phyloP scores from a whole-genome alignment of 495 filamentous ascomycete species.

The Penicillium riverlandense region DNA sequence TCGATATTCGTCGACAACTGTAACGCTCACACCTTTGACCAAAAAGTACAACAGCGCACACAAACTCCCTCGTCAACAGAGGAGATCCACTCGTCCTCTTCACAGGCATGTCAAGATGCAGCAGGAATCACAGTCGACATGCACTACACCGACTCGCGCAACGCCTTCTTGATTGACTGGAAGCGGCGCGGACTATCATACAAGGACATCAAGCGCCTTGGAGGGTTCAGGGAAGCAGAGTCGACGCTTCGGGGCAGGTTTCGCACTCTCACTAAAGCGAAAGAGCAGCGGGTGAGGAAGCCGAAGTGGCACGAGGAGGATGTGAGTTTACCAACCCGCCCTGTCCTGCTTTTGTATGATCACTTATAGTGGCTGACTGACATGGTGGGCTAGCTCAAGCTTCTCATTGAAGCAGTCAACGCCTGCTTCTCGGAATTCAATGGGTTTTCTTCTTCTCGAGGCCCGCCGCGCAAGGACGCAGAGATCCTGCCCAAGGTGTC shows the following conservation, averaged over 20 bases:
- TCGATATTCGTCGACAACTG: background rate
- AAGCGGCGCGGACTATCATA: constrained; percentile 68
- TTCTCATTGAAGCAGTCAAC: constrained; percentile 29
- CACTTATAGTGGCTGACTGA: background rate
- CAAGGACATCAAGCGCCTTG: constrained; percentile 62
- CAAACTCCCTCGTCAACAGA: too few species aligned
- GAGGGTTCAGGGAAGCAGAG: constrained; percentile 70
- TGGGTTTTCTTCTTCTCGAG: too few species aligned
- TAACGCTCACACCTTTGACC: background rate
- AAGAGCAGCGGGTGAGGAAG: constrained; percentile 65
- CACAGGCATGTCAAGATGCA: background rate
- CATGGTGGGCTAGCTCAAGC: constrained; percentile 17
- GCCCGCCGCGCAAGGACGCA: too few species aligned
- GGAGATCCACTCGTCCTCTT: background rate
- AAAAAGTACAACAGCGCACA: background rate
- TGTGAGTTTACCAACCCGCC: constrained; percentile 45
- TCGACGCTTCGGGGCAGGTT: constrained; percentile 80
- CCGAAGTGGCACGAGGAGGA: constrained; percentile 72
- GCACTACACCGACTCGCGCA: constrained; percentile 31
- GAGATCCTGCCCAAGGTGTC: constrained; percentile 47
- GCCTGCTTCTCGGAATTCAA: constrained; percentile 8
- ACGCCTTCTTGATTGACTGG: constrained; percentile 57
- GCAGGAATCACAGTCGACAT: background rate
- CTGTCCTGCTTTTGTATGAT: background rate
- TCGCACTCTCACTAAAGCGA: constrained; percentile 70